These are phyloP conservation scores for Fusarium hainanense DNA, from an alignment of 2,329 filamentous ascomycete species.

Conservation along the genomic window DNA sequence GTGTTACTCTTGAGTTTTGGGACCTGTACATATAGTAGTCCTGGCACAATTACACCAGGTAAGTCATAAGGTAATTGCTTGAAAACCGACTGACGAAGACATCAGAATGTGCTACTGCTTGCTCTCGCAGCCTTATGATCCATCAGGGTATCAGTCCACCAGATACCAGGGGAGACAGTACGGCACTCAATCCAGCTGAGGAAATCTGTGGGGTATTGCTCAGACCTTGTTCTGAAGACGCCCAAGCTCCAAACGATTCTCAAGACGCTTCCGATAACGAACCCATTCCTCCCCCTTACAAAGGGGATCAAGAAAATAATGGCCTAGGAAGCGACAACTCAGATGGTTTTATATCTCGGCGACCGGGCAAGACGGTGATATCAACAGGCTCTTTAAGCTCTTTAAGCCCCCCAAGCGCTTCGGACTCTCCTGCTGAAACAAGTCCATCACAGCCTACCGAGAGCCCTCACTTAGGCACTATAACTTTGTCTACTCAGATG, in stretches of 20 bases:
- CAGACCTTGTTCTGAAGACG: neutral
- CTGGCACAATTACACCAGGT: slow-evolving; percentile 18
- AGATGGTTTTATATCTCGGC: neutral
- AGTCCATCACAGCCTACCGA: neutral
- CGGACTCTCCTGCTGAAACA: neutral
- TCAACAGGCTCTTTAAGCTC: neutral
- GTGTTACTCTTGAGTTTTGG: slow-evolving; percentile 30
- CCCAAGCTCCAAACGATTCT: neutral
- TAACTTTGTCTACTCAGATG: slow-evolving; percentile 40
- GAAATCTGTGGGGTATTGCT: neutral
- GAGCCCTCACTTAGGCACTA: slow-evolving; percentile 36
- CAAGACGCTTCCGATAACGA: neutral
- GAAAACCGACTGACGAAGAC: neutral
- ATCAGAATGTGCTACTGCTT: slow-evolving; percentile 35
- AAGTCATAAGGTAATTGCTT: no score
- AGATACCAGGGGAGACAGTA: neutral
- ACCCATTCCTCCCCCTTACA: neutral
- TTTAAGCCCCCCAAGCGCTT: neutral
- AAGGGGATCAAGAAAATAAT: neutral
- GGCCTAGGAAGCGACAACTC: neutral
- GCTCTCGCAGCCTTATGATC: slow-evolving; percentile 28
- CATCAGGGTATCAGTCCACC: slow-evolving; percentile 2
- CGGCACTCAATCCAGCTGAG: neutral
- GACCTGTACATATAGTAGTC: neutral
- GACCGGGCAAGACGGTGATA: neutral